Base-by-base conservation (phyloP, 1,284 basidiomycete genomes). In the Neonothopanus nambi region DNA sequence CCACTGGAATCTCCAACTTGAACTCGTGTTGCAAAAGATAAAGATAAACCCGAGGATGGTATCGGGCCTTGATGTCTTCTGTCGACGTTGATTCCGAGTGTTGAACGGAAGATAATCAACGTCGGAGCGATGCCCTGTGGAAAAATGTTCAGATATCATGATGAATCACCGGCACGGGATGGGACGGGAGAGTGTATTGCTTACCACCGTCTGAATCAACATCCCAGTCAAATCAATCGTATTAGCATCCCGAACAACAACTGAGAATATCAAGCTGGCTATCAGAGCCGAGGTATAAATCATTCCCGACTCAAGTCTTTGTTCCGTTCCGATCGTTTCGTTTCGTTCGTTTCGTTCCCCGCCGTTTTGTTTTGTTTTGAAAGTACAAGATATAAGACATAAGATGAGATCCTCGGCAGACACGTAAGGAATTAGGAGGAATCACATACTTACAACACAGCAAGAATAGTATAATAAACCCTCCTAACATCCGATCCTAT, bases 111-210 rank as follows among this genome's bases (percentile, higher is more conserved):
- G 9, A 51, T 33, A 4, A 51, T 43, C 12, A 51, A 28, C 11
- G 40, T 51, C 13, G 49, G n/a, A 21, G 49, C 49, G 42, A 51
- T 51, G 21, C 49, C 49, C 49, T 50, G 38, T 8, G 9, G 21
- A 35, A 20, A 17, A 35, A 9, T 37, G 9, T 47, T 9, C 13
- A 21, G 11, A 3, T 26, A 23, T 44, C 3, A n/a, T n/a, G n/a
- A n/a, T n/a, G n/a, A n/a, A n/a, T n/a, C n/a, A n/a, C n/a, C n/a
- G n/a, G n/a, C n/a, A n/a, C n/a, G n/a, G n/a, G n/a, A n/a, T n/a
- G n/a, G n/a, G n/a, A n/a, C n/a, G n/a, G n/a, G n/a, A n/a, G n/a
- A n/a, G n/a, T n/a, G 21, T 18, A 35, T 21, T 35, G 2, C 49
- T 21, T 51, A 51, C 49, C 38, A 42, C 49, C 12, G 42, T 15